Evolutionary conservation across 495 filamentous ascomycete species (phyloP), one percentile per base, ranked within the genome.

Genomic region (Penicillium diatomitis): DNA sequence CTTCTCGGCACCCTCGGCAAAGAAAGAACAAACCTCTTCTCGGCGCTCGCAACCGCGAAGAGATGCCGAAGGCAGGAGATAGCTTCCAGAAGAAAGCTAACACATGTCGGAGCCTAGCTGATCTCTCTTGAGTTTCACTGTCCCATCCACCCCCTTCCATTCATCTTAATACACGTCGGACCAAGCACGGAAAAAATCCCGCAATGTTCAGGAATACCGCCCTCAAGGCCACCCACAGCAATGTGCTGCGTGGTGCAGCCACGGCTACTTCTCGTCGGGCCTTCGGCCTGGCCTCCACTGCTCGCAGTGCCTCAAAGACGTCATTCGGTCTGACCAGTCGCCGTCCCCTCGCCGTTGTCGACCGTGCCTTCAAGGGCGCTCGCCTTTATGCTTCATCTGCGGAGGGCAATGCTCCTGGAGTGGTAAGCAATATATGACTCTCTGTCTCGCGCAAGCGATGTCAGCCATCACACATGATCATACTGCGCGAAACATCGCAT

Each of bases 381-480:
- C 73, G 74, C 47, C 55, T 58, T 43, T 85, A 85, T 75, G 82
- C 82, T 28, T 60, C 75, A 32, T 67, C 80, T 44, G 76, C 73
- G 4, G 75, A 78, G 62, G 56, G 53, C 8, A 46, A 51, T 20
- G 46, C 33, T 38, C 49, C 51, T 47, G 68, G 69, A 54, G 64
- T 67, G 62, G 66, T 70, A 65, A 70, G 64, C 51, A 57, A 41
- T 32, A 50, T 42, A 28, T 11, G 44, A 44, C 27, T 44, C 20
- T 44, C 34, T 38, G 30, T 32, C 51, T 62, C 41, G 48, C 27
- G 40, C 12, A 40, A 44, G 44, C 32, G 33, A 51, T 53, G 29
- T 34, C 30, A 40, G 43, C 49, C n/a, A 20, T 20, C 20, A 20
- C 20, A 20, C 20, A 40, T 39, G 43, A 41, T 51, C 41, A 54